Percentiles rank a stretch among this genome's conserved stretches.
phyloP scores from a whole-genome alignment of 2,329 filamentous ascomycete genomes.

The Hymenoscyphus fraxineus region DNA sequence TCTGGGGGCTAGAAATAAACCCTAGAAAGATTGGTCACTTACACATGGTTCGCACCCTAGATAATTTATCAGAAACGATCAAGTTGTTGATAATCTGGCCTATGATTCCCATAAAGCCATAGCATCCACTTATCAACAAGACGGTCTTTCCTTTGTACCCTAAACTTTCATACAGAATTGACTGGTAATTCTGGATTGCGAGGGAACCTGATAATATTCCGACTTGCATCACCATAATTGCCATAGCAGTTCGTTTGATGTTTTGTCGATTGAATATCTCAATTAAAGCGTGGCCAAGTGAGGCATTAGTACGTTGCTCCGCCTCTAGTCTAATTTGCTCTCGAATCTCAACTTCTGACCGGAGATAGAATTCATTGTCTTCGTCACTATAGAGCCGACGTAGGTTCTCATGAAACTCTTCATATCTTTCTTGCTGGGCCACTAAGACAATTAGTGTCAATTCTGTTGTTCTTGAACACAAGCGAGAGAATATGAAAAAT shows the following conservation, averaged over 20 bases:
- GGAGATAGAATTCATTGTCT: conserved; percentile 23
- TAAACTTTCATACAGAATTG: conserved; percentile 35
- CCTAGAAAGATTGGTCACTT: conserved; percentile 7
- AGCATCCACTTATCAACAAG: conserved; percentile 36
- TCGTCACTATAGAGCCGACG: conserved; percentile 8
- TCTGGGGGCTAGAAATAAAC: neutral
- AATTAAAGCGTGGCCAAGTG: conserved; percentile 19
- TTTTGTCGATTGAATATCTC: conserved; percentile 31
- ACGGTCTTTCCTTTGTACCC: conserved; percentile 35
- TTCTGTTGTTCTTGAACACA: neutral
- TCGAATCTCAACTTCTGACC: conserved; percentile 30
- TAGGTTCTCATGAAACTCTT: conserved; percentile 15
- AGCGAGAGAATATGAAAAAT: neutral
- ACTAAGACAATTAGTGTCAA: conserved; percentile 2
- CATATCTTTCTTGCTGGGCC: conserved; percentile 12
- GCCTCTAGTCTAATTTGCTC: conserved; percentile 33
- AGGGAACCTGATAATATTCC: conserved; percentile 36
- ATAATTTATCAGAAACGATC: conserved; percentile 36
- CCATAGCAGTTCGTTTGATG: conserved; percentile 34
- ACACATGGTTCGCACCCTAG: conserved; percentile 34
- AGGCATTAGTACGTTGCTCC: conserved; percentile 19
- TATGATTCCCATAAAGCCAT: conserved; percentile 39
- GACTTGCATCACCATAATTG: conserved; percentile 36
- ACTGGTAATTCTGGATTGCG: conserved; percentile 40
- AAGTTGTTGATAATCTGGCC: conserved; percentile 36